Conservation (phyloP, 768 basidiomycete genomes). For the Phylloporus sp. region DNA sequence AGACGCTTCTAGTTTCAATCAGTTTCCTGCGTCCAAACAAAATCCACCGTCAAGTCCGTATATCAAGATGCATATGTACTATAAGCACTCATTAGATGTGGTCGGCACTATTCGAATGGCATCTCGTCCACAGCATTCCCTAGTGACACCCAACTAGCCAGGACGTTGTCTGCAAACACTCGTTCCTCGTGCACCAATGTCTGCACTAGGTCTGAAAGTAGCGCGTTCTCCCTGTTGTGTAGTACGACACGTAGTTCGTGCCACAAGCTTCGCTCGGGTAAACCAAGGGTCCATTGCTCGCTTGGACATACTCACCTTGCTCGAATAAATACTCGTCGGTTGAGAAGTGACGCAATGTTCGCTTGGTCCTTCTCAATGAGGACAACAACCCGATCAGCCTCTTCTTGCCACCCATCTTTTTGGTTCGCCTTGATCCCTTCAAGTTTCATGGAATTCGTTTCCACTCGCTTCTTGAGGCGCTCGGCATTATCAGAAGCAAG, state of each 20-base stretch:
- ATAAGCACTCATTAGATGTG: neutral
- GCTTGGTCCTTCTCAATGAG: slow-evolving; percentile 84
- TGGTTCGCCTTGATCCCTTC: slow-evolving; percentile 64
- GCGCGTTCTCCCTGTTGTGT: slow-evolving; percentile 84
- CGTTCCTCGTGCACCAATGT: slow-evolving; percentile 72
- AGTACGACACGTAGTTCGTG: slow-evolving; percentile 91
- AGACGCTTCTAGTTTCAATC: neutral
- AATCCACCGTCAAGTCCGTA: slow-evolving; percentile 2
- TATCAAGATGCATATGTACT: slow-evolving; percentile 13
- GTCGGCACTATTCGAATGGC: slow-evolving; percentile 68
- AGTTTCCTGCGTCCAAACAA: slow-evolving; percentile 16
- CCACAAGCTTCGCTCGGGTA: slow-evolving; percentile 66
- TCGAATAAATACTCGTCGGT: slow-evolving; percentile 81
- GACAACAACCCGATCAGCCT: slow-evolving; percentile 70
- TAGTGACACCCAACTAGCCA: slow-evolving; percentile 72
- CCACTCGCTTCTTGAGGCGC: slow-evolving; percentile 81
- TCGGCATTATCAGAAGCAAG: slow-evolving; percentile 87
- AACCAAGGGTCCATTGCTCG: neutral
- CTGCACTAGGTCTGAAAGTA: slow-evolving; percentile 71
- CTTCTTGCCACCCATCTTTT: slow-evolving; percentile 84
- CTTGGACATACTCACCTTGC: slow-evolving; percentile 56
- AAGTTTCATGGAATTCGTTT: slow-evolving; percentile 68
- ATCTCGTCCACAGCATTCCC: slow-evolving; percentile 69
- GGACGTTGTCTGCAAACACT: slow-evolving; percentile 58
- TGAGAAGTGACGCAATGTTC: slow-evolving; percentile 68